phyloP scores from a whole-genome alignment of 2,329 filamentous ascomycete genomes.

The Fusarium multiceps region DNA sequence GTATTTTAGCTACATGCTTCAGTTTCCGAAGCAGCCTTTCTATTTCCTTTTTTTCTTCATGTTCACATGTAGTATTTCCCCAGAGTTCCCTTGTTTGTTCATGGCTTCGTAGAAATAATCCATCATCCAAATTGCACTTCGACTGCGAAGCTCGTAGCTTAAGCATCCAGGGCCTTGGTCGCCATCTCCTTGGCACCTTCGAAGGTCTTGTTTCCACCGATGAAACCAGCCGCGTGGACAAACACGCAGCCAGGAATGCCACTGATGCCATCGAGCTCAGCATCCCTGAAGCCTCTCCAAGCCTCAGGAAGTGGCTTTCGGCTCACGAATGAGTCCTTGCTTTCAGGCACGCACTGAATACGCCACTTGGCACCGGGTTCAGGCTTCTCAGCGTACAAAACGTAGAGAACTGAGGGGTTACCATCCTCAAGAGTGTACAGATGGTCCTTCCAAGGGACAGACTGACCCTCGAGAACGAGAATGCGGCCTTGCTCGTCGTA shows the following conservation, averaged over 20 bases:
- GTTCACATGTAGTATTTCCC: conserved; percentile 13
- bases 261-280: conserved; percentile 78
- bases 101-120: conserved; percentile 10
- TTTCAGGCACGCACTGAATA: conserved; percentile 89
- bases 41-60: conserved; percentile 18
- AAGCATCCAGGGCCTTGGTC: conserved; percentile 65
- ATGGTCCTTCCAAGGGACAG: conserved; percentile 96
- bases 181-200: conserved; percentile 91
- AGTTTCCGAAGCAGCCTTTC: conserved; percentile 31
- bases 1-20: conserved; percentile 39
- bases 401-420: conserved; percentile 76
- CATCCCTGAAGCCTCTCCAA: conserved; percentile 92
- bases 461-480: conserved; percentile 79
- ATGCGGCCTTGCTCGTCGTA: conserved; percentile 81
- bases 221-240: conserved; percentile 94
- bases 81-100: conserved; percentile 6
- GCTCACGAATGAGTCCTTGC: conserved; percentile 88
- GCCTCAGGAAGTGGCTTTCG: conserved; percentile 89
- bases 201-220: conserved; percentile 92
- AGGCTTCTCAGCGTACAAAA: conserved; percentile 88
- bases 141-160: conserved; percentile 6
- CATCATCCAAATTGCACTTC: neutral
- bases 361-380: conserved; percentile 86
- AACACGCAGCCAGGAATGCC: conserved; percentile 84
- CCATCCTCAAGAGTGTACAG: conserved; percentile 84